Conservation (phyloP, 2,329 filamentous ascomycete genomes). For the Aureobasidium melanogenum region DNA sequence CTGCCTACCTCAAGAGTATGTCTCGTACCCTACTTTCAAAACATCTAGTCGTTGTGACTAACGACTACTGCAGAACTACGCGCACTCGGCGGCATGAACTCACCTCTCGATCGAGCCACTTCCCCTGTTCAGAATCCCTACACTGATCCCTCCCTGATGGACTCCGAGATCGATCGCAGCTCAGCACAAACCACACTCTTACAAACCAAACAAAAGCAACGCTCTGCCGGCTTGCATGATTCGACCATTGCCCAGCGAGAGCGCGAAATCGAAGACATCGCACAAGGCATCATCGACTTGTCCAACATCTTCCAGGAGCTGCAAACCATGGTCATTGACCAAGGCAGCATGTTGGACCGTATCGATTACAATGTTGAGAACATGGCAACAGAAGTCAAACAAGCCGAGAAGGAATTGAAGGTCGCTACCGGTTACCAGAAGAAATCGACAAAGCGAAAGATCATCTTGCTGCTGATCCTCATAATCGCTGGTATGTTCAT, state of each 20-base stretch:
- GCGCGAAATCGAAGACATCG: constrained; percentile 94
- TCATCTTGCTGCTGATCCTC: constrained; percentile 79
- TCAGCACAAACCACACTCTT: constrained; percentile 86
- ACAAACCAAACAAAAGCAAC: constrained; percentile 56
- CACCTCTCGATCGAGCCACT: constrained; percentile 37
- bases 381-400: constrained; percentile 90
- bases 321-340: constrained; percentile 70
- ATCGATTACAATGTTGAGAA: constrained; percentile 84
- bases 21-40: constrained; percentile 28
- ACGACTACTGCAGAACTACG: constrained; percentile 29
- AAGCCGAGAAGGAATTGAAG: constrained; percentile 82
- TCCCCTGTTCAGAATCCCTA: constrained; percentile 55
- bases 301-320: constrained; percentile 95
- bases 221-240: constrained; percentile 64
- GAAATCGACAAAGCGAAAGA: constrained; percentile 80
- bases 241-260: constrained; percentile 82
- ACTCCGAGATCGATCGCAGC: constrained; percentile 86
- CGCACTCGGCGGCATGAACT: constrained; percentile 38
- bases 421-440: constrained; percentile 83
- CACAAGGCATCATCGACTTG: constrained; percentile 93
- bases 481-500: constrained; percentile 83
- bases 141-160: constrained; percentile 77
- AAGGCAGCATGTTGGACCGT: constrained; percentile 43
- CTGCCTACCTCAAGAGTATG: constrained; percentile 86
- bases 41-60: constrained; percentile 29